phyloP scores from a whole-genome alignment of 352 stramenopile genomes.

The Phytophthora citrophthora region DNA sequence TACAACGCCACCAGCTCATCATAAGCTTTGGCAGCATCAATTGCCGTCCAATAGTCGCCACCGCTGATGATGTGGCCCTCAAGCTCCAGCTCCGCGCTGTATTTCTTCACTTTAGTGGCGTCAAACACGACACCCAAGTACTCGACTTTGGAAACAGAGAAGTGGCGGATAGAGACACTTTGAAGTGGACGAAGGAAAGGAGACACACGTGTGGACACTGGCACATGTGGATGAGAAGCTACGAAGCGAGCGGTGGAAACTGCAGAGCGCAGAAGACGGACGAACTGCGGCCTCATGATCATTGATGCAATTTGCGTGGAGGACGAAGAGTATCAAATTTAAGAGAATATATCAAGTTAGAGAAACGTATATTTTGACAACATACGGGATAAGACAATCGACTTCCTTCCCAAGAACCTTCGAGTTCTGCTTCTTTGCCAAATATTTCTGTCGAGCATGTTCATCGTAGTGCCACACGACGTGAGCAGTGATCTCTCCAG shows the following conservation, averaged over 20 bases:
- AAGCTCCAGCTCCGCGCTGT: constrained; percentile 75
- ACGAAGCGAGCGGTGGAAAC: not conserved
- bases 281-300: constrained; percentile 30
- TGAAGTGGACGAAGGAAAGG: constrained; percentile 3
- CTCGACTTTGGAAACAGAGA: constrained; percentile 33
- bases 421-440: no score
- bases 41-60: constrained; percentile 83
- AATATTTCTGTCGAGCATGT: no score
- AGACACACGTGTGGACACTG: not conserved
- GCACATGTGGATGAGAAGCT: not conserved
- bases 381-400: no score
- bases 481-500: no score
- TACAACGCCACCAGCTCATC: constrained; percentile 85
- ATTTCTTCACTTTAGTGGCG: constrained; percentile 81
- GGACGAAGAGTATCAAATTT: no score
- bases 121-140: constrained; percentile 81
- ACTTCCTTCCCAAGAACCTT: no score
- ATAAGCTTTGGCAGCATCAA: constrained; percentile 83
- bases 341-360: no score
- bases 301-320: constrained; percentile 3
- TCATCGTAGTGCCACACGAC: no score
- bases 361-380: no score
- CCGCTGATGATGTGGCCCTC: constrained; percentile 75
- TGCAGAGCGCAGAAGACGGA: constrained; percentile 16
- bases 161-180: constrained; percentile 16